These are phyloP conservation scores for Neopestalotiopsis clavispora DNA, from an alignment of 2,329 filamentous ascomycete genomes.

Conservation along the genomic window DNA sequence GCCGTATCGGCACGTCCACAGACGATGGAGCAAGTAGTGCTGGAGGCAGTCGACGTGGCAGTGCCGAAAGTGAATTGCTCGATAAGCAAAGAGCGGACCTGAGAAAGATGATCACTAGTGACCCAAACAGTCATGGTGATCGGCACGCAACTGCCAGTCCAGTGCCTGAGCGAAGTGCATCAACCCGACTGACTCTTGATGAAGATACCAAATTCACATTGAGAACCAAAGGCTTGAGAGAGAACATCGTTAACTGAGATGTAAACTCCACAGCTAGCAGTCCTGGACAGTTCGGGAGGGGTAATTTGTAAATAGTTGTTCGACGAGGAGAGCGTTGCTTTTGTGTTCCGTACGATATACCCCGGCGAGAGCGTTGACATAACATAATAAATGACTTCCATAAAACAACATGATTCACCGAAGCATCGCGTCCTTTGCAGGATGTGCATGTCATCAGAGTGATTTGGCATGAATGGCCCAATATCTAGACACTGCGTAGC, in stretches of 20 bases:
- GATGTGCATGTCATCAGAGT: no score
- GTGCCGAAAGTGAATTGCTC: slow-evolving; percentile 36
- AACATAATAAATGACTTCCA: background rate
- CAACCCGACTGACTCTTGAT: slow-evolving; percentile 49
- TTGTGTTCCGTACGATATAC: background rate
- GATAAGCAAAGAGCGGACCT: slow-evolving; percentile 48
- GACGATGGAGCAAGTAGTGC: slow-evolving; percentile 46
- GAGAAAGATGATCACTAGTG: slow-evolving; percentile 39
- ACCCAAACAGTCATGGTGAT: slow-evolving; percentile 25
- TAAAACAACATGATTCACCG: no score
- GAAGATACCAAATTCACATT: slow-evolving; percentile 52
- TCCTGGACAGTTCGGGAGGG: background rate
- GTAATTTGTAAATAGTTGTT: background rate
- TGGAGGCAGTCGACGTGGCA: slow-evolving; percentile 37
- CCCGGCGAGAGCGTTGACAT: background rate
- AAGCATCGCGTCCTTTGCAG: no score
- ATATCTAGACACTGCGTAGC: no score
- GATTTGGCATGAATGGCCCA: no score
- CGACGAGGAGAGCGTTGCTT: background rate
- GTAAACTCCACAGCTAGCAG: background rate
- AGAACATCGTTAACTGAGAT: slow-evolving; percentile 42
- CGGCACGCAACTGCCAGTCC: background rate
- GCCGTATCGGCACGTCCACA: slow-evolving; percentile 29
- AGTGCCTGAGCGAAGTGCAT: slow-evolving; percentile 8
- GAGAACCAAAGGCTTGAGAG: slow-evolving; percentile 60